A percentile compares a stretch with the other conserved stretches of the same genome.
Evolutionary conservation across 371 early-diverging fungal species (phyloP).

Genomic region (Mucor plumbeus): DNA sequence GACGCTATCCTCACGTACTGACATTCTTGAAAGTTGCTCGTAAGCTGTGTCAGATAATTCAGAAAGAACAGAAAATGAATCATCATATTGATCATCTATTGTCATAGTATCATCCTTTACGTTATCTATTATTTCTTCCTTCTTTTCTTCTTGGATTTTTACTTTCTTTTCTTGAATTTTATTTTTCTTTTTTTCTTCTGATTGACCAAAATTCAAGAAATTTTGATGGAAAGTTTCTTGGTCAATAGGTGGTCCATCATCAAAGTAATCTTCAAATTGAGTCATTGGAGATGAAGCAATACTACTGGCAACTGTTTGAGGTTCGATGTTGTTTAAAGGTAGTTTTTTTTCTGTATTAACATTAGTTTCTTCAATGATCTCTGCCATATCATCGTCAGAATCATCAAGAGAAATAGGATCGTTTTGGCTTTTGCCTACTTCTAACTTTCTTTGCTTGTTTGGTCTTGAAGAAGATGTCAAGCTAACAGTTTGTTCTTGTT

Average conservation of each 20-base stretch:
- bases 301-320: background rate
- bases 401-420: constrained; percentile 15
- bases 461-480: background rate
- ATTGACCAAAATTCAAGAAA: background rate
- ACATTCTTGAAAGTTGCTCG: background rate
- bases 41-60: background rate
- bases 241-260: background rate
- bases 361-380: background rate
- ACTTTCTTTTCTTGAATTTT: background rate
- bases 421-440: constrained; percentile 1
- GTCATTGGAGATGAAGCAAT: background rate
- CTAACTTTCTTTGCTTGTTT: background rate
- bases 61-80: background rate
- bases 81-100: background rate
- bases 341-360: background rate
- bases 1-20: background rate
- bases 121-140: background rate
- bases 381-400: constrained; percentile 13
- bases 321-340: background rate
- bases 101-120: background rate
- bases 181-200: background rate
- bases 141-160: background rate
- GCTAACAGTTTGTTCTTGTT: background rate
- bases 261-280: background rate
- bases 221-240: background rate